phyloP scores from a whole-genome alignment of 352 stramenopile species.

The Globisporangium viniferum region DNA sequence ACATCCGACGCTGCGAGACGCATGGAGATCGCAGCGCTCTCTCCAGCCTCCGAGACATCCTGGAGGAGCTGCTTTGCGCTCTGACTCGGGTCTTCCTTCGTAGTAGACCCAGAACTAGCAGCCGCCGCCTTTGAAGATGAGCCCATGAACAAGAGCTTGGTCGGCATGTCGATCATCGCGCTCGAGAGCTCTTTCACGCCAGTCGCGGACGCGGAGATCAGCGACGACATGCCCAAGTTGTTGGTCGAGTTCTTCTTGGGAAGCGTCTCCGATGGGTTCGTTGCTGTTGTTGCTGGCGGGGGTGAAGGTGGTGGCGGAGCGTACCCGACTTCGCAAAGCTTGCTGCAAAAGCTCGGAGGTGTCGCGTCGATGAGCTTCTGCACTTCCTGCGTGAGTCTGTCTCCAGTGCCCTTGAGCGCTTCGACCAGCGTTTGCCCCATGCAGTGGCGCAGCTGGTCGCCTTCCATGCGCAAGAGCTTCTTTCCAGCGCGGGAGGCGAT shows the following conservation, averaged over 20 bases:
- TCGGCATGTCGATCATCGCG: conserved; percentile 71
- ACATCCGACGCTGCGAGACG: conserved; percentile 56
- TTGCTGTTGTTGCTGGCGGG: not conserved
- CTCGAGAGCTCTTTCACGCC: conserved; percentile 62
- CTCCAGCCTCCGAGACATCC: conserved; percentile 52
- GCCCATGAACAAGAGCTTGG: conserved; percentile 50
- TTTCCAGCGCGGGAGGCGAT: conserved; percentile 44
- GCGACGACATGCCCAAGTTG: conserved; percentile 42
- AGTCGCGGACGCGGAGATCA: conserved; percentile 64
- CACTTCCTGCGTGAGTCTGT: conserved; percentile 37
- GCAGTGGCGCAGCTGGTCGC: conserved; percentile 67
- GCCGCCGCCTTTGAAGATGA: conserved; percentile 14
- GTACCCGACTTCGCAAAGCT: conserved; percentile 45
- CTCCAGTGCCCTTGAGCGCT: conserved; percentile 31
- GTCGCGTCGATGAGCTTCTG: conserved; percentile 59
- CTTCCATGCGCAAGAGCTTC: conserved; percentile 64
- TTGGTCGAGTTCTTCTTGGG: conserved; percentile 9
- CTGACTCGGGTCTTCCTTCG: conserved; percentile 24
- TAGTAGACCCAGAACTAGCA: not conserved
- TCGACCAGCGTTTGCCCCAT: conserved; percentile 60
- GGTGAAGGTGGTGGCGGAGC: not conserved
- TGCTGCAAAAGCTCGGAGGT: conserved; percentile 51
- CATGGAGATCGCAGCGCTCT: conserved; percentile 48
- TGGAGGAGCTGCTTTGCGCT: conserved; percentile 49
- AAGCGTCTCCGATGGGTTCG: not conserved